Conservation (phyloP, 345 rosid species). For the Eucalyptus polyanthemos region DNA sequence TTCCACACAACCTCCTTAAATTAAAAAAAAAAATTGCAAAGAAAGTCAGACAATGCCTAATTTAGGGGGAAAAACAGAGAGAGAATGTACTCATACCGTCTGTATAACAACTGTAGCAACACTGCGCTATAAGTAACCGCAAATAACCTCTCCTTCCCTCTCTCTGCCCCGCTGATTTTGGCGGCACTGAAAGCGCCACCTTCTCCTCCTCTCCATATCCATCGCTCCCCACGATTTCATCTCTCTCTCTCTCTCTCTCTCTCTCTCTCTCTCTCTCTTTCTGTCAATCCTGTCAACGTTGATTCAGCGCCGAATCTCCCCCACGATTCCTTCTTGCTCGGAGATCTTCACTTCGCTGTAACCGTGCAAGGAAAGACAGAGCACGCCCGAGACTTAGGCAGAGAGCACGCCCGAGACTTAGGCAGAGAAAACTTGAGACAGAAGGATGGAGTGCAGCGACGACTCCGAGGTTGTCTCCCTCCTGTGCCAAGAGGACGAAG, state of each 20-base stretch:
- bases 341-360: background rate
- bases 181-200: slow-evolving; percentile 25
- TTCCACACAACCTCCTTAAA: background rate
- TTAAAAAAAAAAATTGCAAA: background rate
- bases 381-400: background rate
- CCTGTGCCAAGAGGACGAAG: background rate
- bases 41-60: background rate
- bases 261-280: too few relatives aligned
- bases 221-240: background rate
- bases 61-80: background rate
- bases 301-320: background rate
- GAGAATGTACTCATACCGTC: background rate
- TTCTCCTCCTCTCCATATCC: background rate
- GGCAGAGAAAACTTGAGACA: background rate
- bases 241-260: too few relatives aligned
- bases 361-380: background rate
- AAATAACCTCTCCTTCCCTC: slow-evolving; percentile 1
- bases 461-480: background rate
- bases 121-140: background rate
- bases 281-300: background rate
- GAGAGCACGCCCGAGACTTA: background rate
- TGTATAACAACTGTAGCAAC: background rate
- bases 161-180: slow-evolving; percentile 48
- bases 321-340: background rate
- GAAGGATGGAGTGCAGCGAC: background rate